These are phyloP conservation scores for Talaromyces trachyspermus DNA, from an alignment of 495 filamentous ascomycete species.

Conservation along the genomic window DNA sequence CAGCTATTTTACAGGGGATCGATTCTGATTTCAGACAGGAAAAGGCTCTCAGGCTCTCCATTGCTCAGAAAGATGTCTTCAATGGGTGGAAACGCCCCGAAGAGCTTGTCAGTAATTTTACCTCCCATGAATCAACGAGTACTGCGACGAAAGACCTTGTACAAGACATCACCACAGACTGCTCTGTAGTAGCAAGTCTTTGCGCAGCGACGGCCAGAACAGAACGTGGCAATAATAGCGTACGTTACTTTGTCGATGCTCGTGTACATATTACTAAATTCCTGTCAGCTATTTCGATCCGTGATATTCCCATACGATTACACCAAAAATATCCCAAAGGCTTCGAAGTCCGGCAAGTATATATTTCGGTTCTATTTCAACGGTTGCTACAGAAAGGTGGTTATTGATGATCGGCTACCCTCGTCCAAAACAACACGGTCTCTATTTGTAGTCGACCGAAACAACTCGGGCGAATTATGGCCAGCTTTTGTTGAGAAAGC, in stretches of 20 bases:
- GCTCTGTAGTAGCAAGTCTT: constrained; percentile 92
- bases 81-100: constrained; percentile 72
- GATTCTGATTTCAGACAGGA: constrained; percentile 45
- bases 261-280: not conserved
- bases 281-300: constrained; percentile 53
- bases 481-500: constrained; percentile 96
- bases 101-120: constrained; percentile 40
- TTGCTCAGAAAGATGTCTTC: constrained; percentile 62
- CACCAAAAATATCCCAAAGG: constrained; percentile 40
- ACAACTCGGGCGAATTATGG: constrained; percentile 70
- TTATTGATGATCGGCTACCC: constrained; percentile 89
- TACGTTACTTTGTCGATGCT: constrained; percentile 18
- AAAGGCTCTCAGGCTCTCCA: constrained; percentile 63
- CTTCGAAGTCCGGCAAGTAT: constrained; percentile 80
- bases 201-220: constrained; percentile 69
- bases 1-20: not conserved
- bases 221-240: constrained; percentile 53
- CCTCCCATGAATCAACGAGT: constrained; percentile 1
- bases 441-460: constrained; percentile 83
- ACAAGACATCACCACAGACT: constrained; percentile 91
- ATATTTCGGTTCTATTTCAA: constrained; percentile 91
- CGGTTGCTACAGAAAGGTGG: constrained; percentile 77
- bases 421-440: constrained; percentile 62
- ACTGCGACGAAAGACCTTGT: constrained; percentile 55
- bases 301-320: constrained; percentile 68